phyloP scores from a whole-genome alignment of 768 basidiomycete genomes.

The Tremella fuciformis region DNA sequence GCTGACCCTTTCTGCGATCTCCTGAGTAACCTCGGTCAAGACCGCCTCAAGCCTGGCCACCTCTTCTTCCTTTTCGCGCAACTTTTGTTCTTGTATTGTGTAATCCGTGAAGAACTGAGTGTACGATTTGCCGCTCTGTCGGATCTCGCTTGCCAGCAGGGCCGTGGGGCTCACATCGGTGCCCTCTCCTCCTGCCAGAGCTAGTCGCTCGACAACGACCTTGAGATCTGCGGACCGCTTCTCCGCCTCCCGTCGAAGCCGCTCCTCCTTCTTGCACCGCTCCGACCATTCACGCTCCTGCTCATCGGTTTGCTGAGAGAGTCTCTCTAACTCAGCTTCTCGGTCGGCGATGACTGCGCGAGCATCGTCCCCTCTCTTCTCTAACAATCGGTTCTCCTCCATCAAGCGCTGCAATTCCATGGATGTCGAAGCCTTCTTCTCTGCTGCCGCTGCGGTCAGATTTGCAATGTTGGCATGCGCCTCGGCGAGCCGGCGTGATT shows the following conservation, averaged over 20 bases:
- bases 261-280: slow-evolving; percentile 69
- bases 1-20: slow-evolving; percentile 85
- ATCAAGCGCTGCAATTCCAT: slow-evolving; percentile 71
- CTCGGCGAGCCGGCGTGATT: slow-evolving; percentile 72
- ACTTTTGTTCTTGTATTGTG: slow-evolving; percentile 78
- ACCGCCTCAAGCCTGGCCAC: slow-evolving; percentile 80
- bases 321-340: slow-evolving; percentile 74
- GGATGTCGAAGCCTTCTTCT: slow-evolving; percentile 77
- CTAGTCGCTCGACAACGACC: slow-evolving; percentile 50
- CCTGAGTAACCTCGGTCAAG: slow-evolving; percentile 72
- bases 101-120: slow-evolving; percentile 93
- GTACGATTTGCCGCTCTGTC: slow-evolving; percentile 75
- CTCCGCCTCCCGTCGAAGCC: slow-evolving; percentile 67
- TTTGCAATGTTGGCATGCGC: slow-evolving; percentile 71
- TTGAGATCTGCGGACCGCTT: slow-evolving; percentile 69
- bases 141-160: slow-evolving; percentile 74
- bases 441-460: slow-evolving; percentile 72
- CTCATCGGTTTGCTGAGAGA: slow-evolving; percentile 67
- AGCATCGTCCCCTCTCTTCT: slow-evolving; percentile 79
- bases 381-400: slow-evolving; percentile 76
- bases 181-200: slow-evolving; percentile 56
- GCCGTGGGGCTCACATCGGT: slow-evolving; percentile 78
- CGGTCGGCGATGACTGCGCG: slow-evolving; percentile 77
- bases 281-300: slow-evolving; percentile 67
- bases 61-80: slow-evolving; percentile 72